phyloP scores from a whole-genome alignment of 2,329 filamentous ascomycete species.

The Fusarium ramigenum region DNA sequence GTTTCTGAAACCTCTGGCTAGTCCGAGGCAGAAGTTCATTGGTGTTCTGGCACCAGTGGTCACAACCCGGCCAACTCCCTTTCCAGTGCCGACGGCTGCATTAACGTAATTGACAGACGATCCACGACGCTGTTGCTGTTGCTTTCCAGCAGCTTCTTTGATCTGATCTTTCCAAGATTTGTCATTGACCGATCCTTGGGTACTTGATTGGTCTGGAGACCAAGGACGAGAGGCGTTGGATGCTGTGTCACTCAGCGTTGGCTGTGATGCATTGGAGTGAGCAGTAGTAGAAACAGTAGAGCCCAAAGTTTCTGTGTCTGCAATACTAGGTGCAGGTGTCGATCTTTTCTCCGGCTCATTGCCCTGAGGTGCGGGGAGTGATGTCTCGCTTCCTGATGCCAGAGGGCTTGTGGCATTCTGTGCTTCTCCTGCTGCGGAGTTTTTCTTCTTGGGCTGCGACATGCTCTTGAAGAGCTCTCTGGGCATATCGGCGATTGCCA shows the following conservation, averaged over 20 bases:
- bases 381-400: slow-evolving; percentile 12
- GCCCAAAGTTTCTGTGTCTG: slow-evolving; percentile 3
- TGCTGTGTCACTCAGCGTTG: slow-evolving; percentile 34
- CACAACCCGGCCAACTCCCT: slow-evolving; percentile 76
- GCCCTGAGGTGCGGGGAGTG: background rate
- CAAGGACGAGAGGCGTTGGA: slow-evolving; percentile 26
- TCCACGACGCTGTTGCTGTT: slow-evolving; percentile 19
- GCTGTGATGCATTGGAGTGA: slow-evolving; percentile 38
- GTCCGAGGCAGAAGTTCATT: slow-evolving; percentile 83
- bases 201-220: slow-evolving; percentile 18
- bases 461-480: slow-evolving; percentile 62
- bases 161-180: slow-evolving; percentile 27
- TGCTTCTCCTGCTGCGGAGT: background rate
- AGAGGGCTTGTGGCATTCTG: slow-evolving; percentile 1
- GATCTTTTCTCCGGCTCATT: slow-evolving; percentile 13
- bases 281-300: slow-evolving; percentile 5
- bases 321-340: slow-evolving; percentile 5
- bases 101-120: slow-evolving; percentile 52
- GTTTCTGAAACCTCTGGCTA: slow-evolving; percentile 90
- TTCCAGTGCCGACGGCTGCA: slow-evolving; percentile 70
- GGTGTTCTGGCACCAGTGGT: slow-evolving; percentile 80
- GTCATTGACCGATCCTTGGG: slow-evolving; percentile 17
- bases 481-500: slow-evolving; percentile 82
- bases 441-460: slow-evolving; percentile 34
- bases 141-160: slow-evolving; percentile 24